phyloP scores from a whole-genome alignment of 2,329 filamentous ascomycete species.

The Colletotrichum sp. region DNA sequence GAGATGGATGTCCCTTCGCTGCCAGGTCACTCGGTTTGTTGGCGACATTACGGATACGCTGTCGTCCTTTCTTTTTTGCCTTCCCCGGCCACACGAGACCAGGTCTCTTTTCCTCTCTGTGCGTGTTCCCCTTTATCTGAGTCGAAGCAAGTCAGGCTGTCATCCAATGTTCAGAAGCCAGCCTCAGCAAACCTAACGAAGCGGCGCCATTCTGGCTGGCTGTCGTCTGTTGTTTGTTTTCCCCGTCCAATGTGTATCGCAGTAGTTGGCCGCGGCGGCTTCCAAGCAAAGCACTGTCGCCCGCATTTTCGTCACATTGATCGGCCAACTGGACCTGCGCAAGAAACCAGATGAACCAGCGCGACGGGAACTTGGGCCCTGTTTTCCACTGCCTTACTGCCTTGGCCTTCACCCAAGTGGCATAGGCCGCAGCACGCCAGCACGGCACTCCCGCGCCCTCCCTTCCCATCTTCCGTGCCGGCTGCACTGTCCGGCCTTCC shows the following conservation, averaged over 20 bases:
- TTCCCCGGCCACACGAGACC: background rate
- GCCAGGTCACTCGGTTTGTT: background rate
- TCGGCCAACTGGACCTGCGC: background rate
- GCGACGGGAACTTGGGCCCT: conserved; percentile 10
- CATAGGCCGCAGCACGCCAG: conserved; percentile 1
- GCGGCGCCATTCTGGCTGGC: background rate
- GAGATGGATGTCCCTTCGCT: background rate
- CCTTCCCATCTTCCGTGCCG: conserved; percentile 14
- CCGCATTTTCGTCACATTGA: conserved; percentile 2
- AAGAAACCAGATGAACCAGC: conserved; percentile 12
- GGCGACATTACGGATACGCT: background rate
- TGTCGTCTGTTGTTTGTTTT: conserved; percentile 3
- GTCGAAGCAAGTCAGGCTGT: background rate
- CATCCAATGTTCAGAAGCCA: background rate
- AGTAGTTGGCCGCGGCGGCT: background rate
- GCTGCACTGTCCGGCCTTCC: conserved; percentile 3
- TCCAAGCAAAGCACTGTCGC: background rate
- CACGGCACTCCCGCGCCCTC: conserved; percentile 13
- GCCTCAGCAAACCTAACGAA: background rate
- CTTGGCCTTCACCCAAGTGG: background rate
- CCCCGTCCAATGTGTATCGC: background rate
- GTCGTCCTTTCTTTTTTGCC: background rate
- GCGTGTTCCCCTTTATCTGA: background rate
- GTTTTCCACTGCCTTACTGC: background rate
- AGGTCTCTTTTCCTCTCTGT: background rate